These are phyloP conservation scores for Metroxylon sagu DNA, from an alignment of 176 grass and related monocot genomes.

Conservation along the genomic window DNA sequence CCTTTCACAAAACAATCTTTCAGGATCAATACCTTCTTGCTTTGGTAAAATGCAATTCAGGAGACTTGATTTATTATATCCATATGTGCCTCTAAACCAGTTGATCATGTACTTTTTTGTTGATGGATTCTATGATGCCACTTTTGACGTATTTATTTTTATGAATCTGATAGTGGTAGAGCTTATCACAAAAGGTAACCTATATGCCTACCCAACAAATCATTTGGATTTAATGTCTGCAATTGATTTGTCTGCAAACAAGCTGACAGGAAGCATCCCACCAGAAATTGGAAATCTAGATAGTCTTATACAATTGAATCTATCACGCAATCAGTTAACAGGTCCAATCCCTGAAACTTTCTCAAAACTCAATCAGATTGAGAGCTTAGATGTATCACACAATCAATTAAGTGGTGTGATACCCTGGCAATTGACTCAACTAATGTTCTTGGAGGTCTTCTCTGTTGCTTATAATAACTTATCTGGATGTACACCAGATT, in stretches of 20 bases:
- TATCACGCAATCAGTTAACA: conserved; percentile 14
- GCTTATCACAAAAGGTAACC: conserved; percentile 12
- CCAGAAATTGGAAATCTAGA: conserved; percentile 13
- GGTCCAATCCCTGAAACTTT: conserved; percentile 9
- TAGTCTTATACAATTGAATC: conserved; percentile 9
- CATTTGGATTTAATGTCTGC: neutral
- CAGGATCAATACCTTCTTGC: conserved; percentile 24
- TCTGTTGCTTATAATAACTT: conserved; percentile 27
- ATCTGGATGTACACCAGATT: conserved; percentile 19
- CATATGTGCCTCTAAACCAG: no score
- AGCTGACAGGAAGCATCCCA: conserved; percentile 11
- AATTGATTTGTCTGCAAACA: conserved; percentile 24
- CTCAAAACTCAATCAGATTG: conserved; percentile 1
- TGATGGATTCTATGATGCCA: neutral
- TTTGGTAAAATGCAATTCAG: conserved; percentile 9
- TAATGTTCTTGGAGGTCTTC: no score
- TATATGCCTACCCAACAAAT: neutral
- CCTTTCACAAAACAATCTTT: conserved; percentile 13
- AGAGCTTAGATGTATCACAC: conserved; percentile 28
- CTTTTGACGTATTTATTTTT: no score
- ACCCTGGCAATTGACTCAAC: conserved; percentile 1
- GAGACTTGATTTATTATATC: no score
- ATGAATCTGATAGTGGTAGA: neutral
- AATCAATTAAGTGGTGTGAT: conserved; percentile 4
- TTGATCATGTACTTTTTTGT: no score